phyloP scores from a whole-genome alignment of 1,139 yeast species.

The Pichia sp. region DNA sequence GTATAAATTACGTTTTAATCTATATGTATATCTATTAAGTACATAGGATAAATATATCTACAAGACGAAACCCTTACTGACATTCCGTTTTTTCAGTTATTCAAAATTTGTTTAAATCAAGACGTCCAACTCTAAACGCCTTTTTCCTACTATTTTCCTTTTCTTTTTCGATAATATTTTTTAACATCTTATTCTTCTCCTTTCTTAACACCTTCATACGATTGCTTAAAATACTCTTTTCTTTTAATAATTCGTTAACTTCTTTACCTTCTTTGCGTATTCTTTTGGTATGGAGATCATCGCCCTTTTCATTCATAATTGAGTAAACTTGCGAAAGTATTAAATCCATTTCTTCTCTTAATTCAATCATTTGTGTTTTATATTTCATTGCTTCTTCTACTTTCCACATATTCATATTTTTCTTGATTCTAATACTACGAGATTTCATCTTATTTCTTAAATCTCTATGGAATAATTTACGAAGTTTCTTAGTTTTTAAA shows the following conservation, averaged over 20 bases:
- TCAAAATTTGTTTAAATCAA: constrained; percentile 7
- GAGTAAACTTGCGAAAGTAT: constrained; percentile 1
- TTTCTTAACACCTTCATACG: constrained; percentile 7
- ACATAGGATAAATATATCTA: too few species aligned
- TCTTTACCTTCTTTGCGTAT: background rate
- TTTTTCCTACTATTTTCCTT: background rate
- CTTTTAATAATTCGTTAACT: background rate
- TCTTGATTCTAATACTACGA: background rate
- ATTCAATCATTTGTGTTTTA: background rate
- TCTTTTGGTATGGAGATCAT: background rate
- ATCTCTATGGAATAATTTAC: constrained; percentile 8
- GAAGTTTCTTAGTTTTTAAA: constrained; percentile 8
- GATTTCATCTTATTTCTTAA: constrained; percentile 4
- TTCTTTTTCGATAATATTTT: background rate
- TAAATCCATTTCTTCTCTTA: constrained; percentile 2
- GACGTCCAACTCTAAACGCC: constrained; percentile 4
- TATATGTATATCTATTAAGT: too few species aligned
- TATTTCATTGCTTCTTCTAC: constrained; percentile 5
- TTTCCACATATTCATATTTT: constrained; percentile 5
- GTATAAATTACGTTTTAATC: too few species aligned
- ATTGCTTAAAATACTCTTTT: constrained; percentile 1
- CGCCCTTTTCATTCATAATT: too few species aligned
- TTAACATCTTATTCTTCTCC: background rate
- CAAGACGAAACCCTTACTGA: too few species aligned
- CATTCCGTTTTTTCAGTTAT: too few species aligned